A percentile compares a stretch with the other conserved stretches of the same genome.
phyloP scores from a whole-genome alignment of 1,284 basidiomycete genomes.

The Prillingera fragicola region DNA sequence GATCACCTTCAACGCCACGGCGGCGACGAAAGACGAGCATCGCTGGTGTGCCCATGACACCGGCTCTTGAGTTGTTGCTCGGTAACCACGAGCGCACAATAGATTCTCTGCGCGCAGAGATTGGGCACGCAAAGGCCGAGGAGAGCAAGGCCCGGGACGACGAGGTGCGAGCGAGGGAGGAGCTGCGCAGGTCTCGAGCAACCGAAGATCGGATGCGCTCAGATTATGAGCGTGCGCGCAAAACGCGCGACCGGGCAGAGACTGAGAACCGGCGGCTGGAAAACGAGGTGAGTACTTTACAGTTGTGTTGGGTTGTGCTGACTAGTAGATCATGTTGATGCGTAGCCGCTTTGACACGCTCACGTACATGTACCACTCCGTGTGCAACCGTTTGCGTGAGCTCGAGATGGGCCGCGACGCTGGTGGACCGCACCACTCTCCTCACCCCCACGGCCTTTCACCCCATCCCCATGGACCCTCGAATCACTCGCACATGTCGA shows the following conservation, averaged over 20 bases:
- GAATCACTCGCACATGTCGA: background rate
- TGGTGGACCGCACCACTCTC: background rate
- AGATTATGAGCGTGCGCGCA: constrained; percentile 29
- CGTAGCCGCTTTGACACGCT: constrained; percentile 16
- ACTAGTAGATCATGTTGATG: constrained; percentile 13
- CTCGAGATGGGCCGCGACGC: constrained; percentile 2
- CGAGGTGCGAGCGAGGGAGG: constrained; percentile 27
- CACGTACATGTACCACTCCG: constrained; percentile 16
- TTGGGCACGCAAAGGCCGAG: constrained; percentile 38
- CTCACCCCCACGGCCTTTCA: constrained; percentile 2
- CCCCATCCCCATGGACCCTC: background rate
- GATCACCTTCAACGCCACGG: constrained; percentile 5
- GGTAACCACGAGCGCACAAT: constrained; percentile 35
- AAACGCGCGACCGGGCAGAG: constrained; percentile 20
- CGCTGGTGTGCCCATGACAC: constrained; percentile 17
- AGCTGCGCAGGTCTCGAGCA: constrained; percentile 21
- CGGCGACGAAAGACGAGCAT: constrained; percentile 26
- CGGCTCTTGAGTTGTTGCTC: constrained; percentile 27
- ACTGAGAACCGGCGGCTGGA: constrained; percentile 29
- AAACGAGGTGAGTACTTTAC: constrained; percentile 30
- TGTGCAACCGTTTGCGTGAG: constrained; percentile 14
- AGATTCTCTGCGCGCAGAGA: constrained; percentile 37
- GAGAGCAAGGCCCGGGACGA: constrained; percentile 39
- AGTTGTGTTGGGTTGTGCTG: background rate
- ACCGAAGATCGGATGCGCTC: constrained; percentile 30